Conservation (phyloP, 2,329 filamentous ascomycete genomes). For the Scolecobasidium constrictum region DNA sequence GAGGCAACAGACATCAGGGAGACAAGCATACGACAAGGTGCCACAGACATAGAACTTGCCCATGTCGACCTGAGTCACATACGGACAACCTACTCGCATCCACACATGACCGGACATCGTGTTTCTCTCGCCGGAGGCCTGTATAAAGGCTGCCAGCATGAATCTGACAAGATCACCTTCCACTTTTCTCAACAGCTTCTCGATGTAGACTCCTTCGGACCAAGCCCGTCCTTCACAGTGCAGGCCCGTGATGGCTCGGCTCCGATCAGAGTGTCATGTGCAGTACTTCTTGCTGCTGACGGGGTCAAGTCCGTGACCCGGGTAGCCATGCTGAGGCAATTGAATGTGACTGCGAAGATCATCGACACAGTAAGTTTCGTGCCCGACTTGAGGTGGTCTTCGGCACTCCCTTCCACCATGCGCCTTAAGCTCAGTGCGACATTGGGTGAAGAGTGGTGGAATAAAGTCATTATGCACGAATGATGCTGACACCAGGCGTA, state of each 20-base stretch:
- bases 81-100: slow-evolving; percentile 56
- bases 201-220: slow-evolving; percentile 47
- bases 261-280: slow-evolving; percentile 40
- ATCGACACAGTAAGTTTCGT: slow-evolving; percentile 61
- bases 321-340: slow-evolving; percentile 42
- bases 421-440: too few relatives aligned
- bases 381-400: too few relatives aligned
- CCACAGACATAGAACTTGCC: slow-evolving; percentile 56
- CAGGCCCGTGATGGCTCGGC: slow-evolving; percentile 41
- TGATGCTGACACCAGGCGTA: too few relatives aligned
- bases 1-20: slow-evolving; percentile 62
- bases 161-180: slow-evolving; percentile 52
- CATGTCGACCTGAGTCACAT: slow-evolving; percentile 62
- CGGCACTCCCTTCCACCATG: too few relatives aligned
- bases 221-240: slow-evolving; percentile 49
- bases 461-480: too few relatives aligned
- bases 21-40: slow-evolving; percentile 64
- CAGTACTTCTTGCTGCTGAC: slow-evolving; percentile 35
- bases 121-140: slow-evolving; percentile 58
- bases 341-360: slow-evolving; percentile 43
- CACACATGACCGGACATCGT: slow-evolving; percentile 72
- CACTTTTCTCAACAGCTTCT: slow-evolving; percentile 51
- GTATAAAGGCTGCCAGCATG: slow-evolving; percentile 57
- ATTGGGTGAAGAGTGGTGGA: too few relatives aligned
- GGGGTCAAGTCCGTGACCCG: slow-evolving; percentile 38